These are phyloP conservation scores for Aureobasidium pullulans DNA, from an alignment of 2,329 filamentous ascomycete species.

Conservation along the genomic window DNA sequence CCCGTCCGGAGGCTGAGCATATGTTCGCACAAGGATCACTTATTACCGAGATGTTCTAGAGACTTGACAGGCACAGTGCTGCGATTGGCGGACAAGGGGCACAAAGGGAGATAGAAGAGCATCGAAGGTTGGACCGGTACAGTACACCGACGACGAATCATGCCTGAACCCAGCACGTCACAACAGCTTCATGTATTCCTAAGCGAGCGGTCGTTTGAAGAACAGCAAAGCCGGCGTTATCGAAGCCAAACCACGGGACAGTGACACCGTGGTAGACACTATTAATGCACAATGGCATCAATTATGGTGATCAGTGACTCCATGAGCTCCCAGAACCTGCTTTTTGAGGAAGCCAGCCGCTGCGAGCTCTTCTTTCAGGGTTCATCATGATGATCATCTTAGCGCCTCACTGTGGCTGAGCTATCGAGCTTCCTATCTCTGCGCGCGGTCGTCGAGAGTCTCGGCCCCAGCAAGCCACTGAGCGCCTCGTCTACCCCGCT, in stretches of 20 bases:
- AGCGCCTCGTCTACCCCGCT: constrained; percentile 9
- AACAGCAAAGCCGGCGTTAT: neutral
- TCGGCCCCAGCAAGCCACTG: neutral
- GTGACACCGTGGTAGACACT: neutral
- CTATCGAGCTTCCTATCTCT: neutral
- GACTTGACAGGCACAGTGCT: neutral
- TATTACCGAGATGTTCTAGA: neutral
- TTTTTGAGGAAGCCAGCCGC: neutral
- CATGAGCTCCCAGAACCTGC: neutral
- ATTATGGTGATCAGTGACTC: constrained; percentile 5
- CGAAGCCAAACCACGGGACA: neutral
- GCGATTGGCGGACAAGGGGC: neutral
- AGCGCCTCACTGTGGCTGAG: constrained; percentile 2
- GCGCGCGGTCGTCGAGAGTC: no score
- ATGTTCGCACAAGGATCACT: neutral
- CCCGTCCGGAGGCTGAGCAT: neutral
- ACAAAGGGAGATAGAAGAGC: neutral
- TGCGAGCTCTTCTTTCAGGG: neutral
- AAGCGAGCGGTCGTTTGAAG: neutral
- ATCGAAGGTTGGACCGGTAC: neutral
- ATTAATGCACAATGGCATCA: constrained; percentile 12
- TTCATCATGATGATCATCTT: constrained; percentile 1
- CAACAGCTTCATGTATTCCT: no score
- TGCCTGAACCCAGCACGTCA: neutral
- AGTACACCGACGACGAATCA: neutral